Evolutionary conservation across 768 basidiomycete species (phyloP).

Genomic region (Rhodotorula kratochvilovae): DNA sequence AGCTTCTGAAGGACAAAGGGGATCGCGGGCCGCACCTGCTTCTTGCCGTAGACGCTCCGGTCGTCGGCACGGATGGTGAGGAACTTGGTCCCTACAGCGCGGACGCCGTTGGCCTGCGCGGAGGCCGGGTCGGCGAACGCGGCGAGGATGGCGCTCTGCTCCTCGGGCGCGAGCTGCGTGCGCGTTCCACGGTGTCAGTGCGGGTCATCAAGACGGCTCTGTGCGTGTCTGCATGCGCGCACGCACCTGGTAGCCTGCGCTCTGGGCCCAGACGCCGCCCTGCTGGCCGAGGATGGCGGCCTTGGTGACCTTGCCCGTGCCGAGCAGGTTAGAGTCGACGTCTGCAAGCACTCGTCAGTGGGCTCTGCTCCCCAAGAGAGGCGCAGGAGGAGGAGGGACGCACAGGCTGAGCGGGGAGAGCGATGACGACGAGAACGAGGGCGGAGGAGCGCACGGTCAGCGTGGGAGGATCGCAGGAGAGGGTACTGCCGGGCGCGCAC

Average conservation of each 20-base stretch:
- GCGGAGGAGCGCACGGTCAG: not conserved
- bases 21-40: slow-evolving; percentile 57
- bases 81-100: slow-evolving; percentile 67
- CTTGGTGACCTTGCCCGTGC: slow-evolving; percentile 63
- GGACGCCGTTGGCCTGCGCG: slow-evolving; percentile 57
- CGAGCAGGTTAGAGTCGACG: slow-evolving; percentile 61
- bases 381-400: not conserved
- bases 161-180: slow-evolving; percentile 59
- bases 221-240: not conserved
- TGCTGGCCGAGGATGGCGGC: slow-evolving; percentile 71
- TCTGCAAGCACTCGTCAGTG: no score
- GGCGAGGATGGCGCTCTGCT: slow-evolving; percentile 59
- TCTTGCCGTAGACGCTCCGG: slow-evolving; percentile 69
- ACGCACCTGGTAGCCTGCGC: slow-evolving; percentile 60
- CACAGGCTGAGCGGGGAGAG: not conserved
- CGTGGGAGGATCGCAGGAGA: not conserved
- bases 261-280: slow-evolving; percentile 73
- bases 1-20: no score
- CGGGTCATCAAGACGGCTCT: no score
- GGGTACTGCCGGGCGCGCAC: slow-evolving; percentile 46
- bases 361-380: no score
- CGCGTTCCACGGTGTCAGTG: no score
- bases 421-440: slow-evolving; percentile 12
- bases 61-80: slow-evolving; percentile 57
- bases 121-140: slow-evolving; percentile 51